These are phyloP conservation scores for Circinella umbellata DNA, from an alignment of 371 early-diverging fungal genomes.

Conservation along the genomic window DNA sequence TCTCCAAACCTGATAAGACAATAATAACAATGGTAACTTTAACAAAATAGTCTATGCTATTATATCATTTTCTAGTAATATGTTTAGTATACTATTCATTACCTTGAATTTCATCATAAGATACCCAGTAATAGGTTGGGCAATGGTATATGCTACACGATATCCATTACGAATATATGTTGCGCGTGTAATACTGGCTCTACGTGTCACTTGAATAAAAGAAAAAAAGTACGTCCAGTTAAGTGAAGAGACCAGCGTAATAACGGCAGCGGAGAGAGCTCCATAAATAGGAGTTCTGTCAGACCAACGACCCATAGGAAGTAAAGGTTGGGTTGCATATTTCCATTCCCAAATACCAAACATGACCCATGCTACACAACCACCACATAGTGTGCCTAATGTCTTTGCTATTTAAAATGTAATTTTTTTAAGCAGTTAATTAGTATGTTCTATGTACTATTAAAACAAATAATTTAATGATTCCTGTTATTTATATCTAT, in stretches of 20 bases:
- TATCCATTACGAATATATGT: conserved; percentile 44
- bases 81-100: not conserved
- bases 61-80: too few species aligned
- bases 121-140: conserved; percentile 35
- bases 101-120: conserved; percentile 43
- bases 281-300: conserved; percentile 49
- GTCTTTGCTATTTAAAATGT: conserved; percentile 4
- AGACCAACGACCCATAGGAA: conserved; percentile 47
- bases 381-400: not conserved
- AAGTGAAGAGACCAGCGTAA: conserved; percentile 45
- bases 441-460: not conserved
- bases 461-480: not conserved
- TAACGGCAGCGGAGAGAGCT: conserved; percentile 38
- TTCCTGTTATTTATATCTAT: not conserved
- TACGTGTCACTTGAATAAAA: conserved; percentile 52
- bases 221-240: conserved; percentile 47
- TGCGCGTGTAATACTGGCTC: conserved; percentile 27
- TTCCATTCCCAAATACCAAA: conserved; percentile 50
- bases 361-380: conserved; percentile 21
- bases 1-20: conserved; percentile 37
- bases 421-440: not conserved
- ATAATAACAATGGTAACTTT: too few species aligned
- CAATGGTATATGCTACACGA: conserved; percentile 34
- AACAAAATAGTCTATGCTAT: too few species aligned
- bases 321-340: conserved; percentile 42